Base-by-base conservation (phyloP, 2,329 filamentous ascomycete species). In the Phaeoacremonium minimum region DNA sequence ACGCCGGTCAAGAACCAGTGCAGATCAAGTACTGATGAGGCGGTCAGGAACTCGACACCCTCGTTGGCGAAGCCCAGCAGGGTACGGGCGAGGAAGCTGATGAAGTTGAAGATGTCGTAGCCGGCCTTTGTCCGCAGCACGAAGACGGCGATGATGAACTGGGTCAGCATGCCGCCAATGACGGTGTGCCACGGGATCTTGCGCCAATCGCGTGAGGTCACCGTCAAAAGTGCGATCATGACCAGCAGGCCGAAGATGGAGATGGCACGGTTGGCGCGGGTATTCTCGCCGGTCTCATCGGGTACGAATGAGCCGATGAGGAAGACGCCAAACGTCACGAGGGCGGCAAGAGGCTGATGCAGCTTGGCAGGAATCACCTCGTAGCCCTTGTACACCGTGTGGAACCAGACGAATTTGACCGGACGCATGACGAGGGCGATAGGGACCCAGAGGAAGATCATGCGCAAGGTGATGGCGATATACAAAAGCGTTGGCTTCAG, bases 71-170 rank as follows among this genome's bases (percentile, higher is more conserved):
- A 95, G 17, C 83, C 77, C 5, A 96, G 74, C 18, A 95, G 70
- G 43, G 79, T 72, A 18, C 79, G 77, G 3, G 88, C 87, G 8
- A 91, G 75, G 36, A 69, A 70, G 4, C 87, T 89, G 50, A 95
- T 77, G 66, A 95, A 95, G 59, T 79, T 80, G 76, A 96, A 96
- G 56, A 95, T 95, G 62, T 94, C 86, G 64, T 80, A 94, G 40
- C 89, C 90, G 28, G 79, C 86, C 28, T 73, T 63, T 4, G 88
- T 93, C 32, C 88, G 79, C 48, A 95, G 71, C 32, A 95, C 90
- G 51, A 96, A 95, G 11, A 95, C 71, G 4, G 87, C 89, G 45
- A 95, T 75, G 54, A 96, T 71, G 63, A 90, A 96, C 61, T 96
- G 90, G 9, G 83, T 71, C 29, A 95, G 69, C 83, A 95, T 93